A percentile compares a stretch with the other conserved stretches of the same genome.
Conservation (phyloP, 305 asterid species). For the Fraxinus ornus region DNA sequence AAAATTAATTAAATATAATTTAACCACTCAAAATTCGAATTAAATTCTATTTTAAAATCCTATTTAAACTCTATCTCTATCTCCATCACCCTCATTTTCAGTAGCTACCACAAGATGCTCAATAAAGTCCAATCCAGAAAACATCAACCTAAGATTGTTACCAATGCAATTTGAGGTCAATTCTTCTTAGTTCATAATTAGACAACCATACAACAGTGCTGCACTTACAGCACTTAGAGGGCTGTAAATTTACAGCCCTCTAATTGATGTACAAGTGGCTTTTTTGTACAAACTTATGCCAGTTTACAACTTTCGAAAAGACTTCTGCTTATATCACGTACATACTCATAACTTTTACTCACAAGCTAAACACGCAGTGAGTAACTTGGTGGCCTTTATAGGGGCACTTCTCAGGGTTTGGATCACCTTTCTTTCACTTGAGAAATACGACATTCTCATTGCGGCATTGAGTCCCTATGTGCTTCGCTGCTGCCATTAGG, state of each 20-base stretch:
- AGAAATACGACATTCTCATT: slow-evolving; percentile 36
- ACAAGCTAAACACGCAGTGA: slow-evolving; percentile 38
- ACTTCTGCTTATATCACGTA: neutral
- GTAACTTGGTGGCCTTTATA: slow-evolving; percentile 40
- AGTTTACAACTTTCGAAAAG: neutral
- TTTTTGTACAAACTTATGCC: neutral
- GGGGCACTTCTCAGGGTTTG: slow-evolving; percentile 42
- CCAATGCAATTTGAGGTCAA: neutral
- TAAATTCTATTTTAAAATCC: no score
- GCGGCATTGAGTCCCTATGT: slow-evolving; percentile 33
- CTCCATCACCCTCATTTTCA: neutral
- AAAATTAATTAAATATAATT: no score
- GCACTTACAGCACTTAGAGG: no score
- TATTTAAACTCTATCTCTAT: no score
- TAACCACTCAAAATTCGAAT: no score
- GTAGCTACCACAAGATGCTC: slow-evolving; percentile 6
- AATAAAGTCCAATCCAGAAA: slow-evolving; percentile 11
- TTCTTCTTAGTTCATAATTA: neutral
- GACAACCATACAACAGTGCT: no score
- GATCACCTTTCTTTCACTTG: slow-evolving; percentile 40
- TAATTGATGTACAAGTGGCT: no score
- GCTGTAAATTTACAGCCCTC: no score
- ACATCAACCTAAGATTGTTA: neutral
- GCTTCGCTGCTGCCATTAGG: slow-evolving; percentile 32
- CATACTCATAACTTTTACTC: slow-evolving; percentile 14